These are phyloP conservation scores for Podospora tetraspora DNA, from an alignment of 495 filamentous ascomycete species.

Conservation along the genomic window DNA sequence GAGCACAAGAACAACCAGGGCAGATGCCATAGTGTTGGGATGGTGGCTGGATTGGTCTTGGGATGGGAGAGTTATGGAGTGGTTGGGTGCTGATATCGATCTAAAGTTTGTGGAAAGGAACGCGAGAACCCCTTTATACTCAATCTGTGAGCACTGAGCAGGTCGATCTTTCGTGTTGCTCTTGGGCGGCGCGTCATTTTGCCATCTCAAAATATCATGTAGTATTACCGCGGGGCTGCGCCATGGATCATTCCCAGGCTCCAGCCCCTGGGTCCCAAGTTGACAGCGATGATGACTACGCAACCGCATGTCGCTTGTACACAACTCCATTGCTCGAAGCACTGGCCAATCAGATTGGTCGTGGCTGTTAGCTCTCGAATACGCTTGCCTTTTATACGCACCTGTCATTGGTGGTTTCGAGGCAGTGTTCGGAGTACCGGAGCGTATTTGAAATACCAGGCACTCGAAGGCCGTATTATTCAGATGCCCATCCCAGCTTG, in stretches of 20 bases:
- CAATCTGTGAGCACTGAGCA: not conserved
- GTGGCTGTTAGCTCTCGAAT: not conserved
- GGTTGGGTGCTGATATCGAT: not conserved
- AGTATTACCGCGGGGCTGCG: not conserved
- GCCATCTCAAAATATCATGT: conserved; percentile 1
- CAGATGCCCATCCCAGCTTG: too few species aligned
- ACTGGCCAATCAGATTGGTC: not conserved
- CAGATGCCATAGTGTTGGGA: conserved; percentile 5
- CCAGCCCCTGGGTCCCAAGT: not conserved
- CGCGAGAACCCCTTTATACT: conserved; percentile 1
- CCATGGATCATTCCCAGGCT: not conserved
- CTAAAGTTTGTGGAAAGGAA: not conserved
- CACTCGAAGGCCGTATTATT: not conserved
- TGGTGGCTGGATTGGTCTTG: not conserved
- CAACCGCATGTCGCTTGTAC: conserved; percentile 1
- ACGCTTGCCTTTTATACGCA: not conserved
- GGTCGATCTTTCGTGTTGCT: not conserved
- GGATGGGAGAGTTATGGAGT: not conserved
- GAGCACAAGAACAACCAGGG: conserved; percentile 1
- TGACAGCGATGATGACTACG: conserved; percentile 1
- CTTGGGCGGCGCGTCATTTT: too few species aligned
- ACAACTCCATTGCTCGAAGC: not conserved
- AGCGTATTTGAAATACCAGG: conserved; percentile 2
- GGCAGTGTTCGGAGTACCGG: not conserved
- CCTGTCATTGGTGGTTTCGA: not conserved